phyloP scores from a whole-genome alignment of 441 rosid genomes.

The Pelargonium australe region DNA sequence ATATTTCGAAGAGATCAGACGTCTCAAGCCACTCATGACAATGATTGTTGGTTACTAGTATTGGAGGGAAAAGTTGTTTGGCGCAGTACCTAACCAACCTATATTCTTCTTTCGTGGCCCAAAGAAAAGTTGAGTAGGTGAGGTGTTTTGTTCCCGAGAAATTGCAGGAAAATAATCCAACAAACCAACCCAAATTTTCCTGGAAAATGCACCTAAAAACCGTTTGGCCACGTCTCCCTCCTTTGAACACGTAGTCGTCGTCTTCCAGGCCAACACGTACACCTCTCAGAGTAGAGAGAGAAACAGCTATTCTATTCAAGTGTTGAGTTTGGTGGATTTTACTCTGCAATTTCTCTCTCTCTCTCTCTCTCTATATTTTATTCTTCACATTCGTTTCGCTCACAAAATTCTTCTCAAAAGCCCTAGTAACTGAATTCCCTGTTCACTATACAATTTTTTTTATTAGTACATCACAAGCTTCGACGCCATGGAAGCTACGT shows the following conservation, averaged over 20 bases:
- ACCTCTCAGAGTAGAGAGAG: background rate
- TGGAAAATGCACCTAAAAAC: background rate
- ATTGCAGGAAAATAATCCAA: background rate
- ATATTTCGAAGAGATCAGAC: too few relatives aligned
- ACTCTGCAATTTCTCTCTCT: background rate
- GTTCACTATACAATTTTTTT: background rate
- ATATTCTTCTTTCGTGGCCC: too few relatives aligned
- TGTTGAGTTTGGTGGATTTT: background rate
- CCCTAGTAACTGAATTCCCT: background rate
- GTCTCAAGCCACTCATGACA: too few relatives aligned
- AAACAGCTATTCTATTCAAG: background rate
- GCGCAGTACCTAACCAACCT: too few relatives aligned
- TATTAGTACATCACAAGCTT: background rate
- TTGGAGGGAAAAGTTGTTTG: too few relatives aligned
- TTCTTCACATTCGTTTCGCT: background rate
- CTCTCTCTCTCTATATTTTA: background rate
- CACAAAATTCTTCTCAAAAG: background rate
- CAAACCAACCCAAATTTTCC: background rate
- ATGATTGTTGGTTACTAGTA: too few relatives aligned
- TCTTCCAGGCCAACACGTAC: background rate
- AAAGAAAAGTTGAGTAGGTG: background rate
- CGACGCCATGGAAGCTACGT: background rate
- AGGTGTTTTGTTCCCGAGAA: background rate
- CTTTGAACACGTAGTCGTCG: constrained; percentile 2
- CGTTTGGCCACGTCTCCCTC: constrained; percentile 4